Evolutionary conservation across 495 filamentous ascomycete genomes (phyloP).

Genomic region (Penicillium argentinense): DNA sequence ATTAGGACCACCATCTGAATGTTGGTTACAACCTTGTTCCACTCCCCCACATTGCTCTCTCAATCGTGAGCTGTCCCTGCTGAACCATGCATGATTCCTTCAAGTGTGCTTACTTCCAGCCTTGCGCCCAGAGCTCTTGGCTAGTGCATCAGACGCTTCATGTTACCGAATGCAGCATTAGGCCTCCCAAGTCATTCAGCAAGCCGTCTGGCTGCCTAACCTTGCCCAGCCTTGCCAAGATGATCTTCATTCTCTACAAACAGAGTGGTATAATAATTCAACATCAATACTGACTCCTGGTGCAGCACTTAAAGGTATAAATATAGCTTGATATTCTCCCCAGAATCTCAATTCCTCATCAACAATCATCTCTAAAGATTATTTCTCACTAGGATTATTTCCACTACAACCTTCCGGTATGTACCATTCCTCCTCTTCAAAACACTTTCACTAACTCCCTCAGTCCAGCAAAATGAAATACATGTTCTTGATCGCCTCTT

Average conservation of each 20-base stretch:
- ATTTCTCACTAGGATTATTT: conserved; percentile 1
- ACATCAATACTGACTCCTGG: not conserved
- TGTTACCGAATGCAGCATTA: not conserved
- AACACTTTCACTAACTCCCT: not conserved
- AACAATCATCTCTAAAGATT: not conserved
- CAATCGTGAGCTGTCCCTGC: conserved; percentile 7
- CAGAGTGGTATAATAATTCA: not conserved
- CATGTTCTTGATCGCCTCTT: conserved; percentile 9
- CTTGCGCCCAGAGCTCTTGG: not conserved
- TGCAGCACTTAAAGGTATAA: not conserved
- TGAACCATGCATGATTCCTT: conserved; percentile 7
- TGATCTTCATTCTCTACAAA: conserved; percentile 7
- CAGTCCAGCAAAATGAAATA: conserved; percentile 14
- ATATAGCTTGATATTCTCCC: not conserved
- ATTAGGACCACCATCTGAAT: conserved; percentile 2
- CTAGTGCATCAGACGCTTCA: not conserved
- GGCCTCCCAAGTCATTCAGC: conserved; percentile 4
- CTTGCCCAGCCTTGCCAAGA: conserved; percentile 11
- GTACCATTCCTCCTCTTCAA: not conserved
- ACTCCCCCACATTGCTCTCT: conserved; percentile 2
- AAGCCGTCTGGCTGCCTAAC: not conserved
- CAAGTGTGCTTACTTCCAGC: conserved; percentile 5
- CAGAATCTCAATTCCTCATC: conserved; percentile 2
- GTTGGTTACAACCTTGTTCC: not conserved
- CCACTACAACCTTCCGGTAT: conserved; percentile 2